Evolutionary conservation across 768 basidiomycete species (phyloP).

Genomic region (Neoboletus subvelutipes): DNA sequence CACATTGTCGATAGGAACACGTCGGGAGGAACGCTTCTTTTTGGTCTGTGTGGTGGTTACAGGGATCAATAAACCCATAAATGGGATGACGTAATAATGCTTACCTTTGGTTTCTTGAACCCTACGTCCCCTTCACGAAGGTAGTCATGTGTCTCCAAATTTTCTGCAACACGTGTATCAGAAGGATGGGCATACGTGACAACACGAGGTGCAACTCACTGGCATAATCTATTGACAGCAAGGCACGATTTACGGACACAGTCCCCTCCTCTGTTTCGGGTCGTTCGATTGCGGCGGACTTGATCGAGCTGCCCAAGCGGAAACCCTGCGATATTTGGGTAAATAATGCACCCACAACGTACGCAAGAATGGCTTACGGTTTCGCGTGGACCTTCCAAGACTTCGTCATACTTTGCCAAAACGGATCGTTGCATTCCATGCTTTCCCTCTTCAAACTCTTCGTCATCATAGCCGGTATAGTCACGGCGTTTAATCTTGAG

Average conservation of each 20-base stretch:
- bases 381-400: slow-evolving; percentile 71
- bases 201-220: slow-evolving; percentile 52
- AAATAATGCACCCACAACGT: neutral
- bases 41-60: slow-evolving; percentile 64
- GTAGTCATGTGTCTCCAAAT: slow-evolving; percentile 83
- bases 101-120: slow-evolving; percentile 92
- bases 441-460: slow-evolving; percentile 77
- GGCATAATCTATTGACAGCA: slow-evolving; percentile 84
- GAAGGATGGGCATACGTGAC: neutral
- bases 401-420: slow-evolving; percentile 92
- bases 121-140: slow-evolving; percentile 87
- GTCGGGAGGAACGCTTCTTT: slow-evolving; percentile 82
- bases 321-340: slow-evolving; percentile 60
- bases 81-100: slow-evolving; percentile 6
- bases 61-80: neutral
- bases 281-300: slow-evolving; percentile 36
- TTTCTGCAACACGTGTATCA: slow-evolving; percentile 54
- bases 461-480: slow-evolving; percentile 96
- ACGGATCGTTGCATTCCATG: slow-evolving; percentile 82
- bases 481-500: slow-evolving; percentile 85
- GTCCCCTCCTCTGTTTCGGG: slow-evolving; percentile 49
- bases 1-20: slow-evolving; percentile 48
- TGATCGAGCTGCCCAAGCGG: slow-evolving; percentile 68
- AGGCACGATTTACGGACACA: slow-evolving; percentile 71
- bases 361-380: slow-evolving; percentile 44